These are phyloP conservation scores for Pseudozyma tsukubaensis DNA, from an alignment of 1,284 basidiomycete genomes.

Conservation along the genomic window DNA sequence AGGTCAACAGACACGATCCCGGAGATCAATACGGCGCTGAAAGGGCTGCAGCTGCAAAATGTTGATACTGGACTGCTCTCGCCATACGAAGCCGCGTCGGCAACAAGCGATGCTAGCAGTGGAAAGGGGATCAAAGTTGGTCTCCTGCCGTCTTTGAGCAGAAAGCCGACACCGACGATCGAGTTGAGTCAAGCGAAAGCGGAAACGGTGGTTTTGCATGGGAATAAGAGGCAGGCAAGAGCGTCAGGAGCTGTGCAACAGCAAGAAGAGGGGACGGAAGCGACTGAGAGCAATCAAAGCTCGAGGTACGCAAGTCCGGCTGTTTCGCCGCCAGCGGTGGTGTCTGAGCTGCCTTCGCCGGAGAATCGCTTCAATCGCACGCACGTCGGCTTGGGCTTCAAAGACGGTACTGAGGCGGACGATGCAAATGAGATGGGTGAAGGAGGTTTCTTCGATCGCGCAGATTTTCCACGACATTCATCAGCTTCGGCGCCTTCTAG, in stretches of 20 bases:
- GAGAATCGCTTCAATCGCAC: background rate
- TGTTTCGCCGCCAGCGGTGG: conserved; percentile 4
- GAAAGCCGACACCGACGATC: conserved; percentile 32
- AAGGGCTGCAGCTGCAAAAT: conserved; percentile 13
- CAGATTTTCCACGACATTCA: background rate
- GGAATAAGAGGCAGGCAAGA: conserved; percentile 41
- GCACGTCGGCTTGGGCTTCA: background rate
- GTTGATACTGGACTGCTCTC: conserved; percentile 4
- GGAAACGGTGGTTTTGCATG: conserved; percentile 41
- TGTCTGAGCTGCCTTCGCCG: background rate
- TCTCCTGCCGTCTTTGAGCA: conserved; percentile 16
- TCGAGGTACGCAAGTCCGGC: conserved; percentile 6
- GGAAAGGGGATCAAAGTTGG: conserved; percentile 11
- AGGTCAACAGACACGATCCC: background rate
- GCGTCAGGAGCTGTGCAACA: conserved; percentile 8
- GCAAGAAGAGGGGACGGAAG: background rate
- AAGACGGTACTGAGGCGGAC: background rate
- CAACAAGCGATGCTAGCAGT: conserved; percentile 2
- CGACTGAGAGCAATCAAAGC: conserved; percentile 6
- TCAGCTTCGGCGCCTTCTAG: conserved; percentile 22
- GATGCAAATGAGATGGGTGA: background rate
- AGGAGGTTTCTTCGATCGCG: background rate
- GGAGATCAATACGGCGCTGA: background rate
- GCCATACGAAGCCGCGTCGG: conserved; percentile 6
- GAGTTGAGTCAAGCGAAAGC: conserved; percentile 36